Evolutionary conservation across 306 rosid genomes (phyloP).

Genomic region (Corylus heterophylla): DNA sequence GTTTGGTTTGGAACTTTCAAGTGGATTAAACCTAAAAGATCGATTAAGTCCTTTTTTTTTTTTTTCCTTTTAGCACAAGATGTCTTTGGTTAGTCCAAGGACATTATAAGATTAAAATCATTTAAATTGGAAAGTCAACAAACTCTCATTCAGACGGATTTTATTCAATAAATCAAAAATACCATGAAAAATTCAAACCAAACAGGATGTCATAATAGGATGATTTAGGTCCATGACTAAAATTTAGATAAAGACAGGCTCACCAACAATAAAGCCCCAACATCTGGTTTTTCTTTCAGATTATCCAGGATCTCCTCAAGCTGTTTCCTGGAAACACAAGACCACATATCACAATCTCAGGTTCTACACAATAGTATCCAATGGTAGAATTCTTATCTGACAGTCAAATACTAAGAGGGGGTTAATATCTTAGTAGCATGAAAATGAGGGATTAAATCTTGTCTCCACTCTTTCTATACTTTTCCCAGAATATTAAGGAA

Average conservation of each 20-base stretch:
- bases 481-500: not conserved
- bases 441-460: not conserved
- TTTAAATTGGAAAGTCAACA: not conserved
- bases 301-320: constrained; percentile 87
- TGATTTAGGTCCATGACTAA: constrained; percentile 10
- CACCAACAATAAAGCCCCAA: constrained; percentile 84
- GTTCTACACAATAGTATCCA: constrained; percentile 10
- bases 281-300: constrained; percentile 94
- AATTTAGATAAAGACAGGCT: constrained; percentile 26
- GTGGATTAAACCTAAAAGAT: not conserved
- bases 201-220: not conserved
- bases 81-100: not conserved
- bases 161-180: not conserved
- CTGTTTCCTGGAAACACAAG: constrained; percentile 79
- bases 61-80: not conserved
- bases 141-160: not conserved
- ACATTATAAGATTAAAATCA: not conserved
- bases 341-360: constrained; percentile 28
- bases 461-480: not conserved
- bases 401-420: not conserved
- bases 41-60: not conserved
- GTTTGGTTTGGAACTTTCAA: not conserved
- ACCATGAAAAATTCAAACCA: constrained; percentile 1
- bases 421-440: not conserved
- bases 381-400: not conserved